Conservation (phyloP, 805 yeast genomes). For the Cyberlindnera mrakii region DNA sequence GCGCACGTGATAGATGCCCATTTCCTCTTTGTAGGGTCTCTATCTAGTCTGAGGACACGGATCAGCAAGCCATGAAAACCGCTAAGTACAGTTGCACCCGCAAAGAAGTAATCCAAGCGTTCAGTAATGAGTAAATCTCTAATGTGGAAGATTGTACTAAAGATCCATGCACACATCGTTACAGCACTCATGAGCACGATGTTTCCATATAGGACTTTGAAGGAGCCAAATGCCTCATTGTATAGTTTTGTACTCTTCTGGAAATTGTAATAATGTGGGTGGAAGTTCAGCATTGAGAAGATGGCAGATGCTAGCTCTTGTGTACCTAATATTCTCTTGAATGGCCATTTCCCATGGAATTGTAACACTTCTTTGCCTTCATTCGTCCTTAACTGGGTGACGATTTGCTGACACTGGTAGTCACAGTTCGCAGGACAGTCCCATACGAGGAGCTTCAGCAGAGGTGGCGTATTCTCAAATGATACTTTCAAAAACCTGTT, state of each 20-base stretch:
- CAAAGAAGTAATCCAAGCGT: slow-evolving; percentile 84
- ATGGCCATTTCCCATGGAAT: slow-evolving; percentile 99
- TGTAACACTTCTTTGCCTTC: slow-evolving; percentile 58
- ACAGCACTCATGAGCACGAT: slow-evolving; percentile 48
- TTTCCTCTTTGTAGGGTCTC: slow-evolving; percentile 28
- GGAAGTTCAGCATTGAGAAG: slow-evolving; percentile 66
- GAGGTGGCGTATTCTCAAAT: slow-evolving; percentile 5
- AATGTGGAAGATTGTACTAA: slow-evolving; percentile 81
- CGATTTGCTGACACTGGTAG: slow-evolving; percentile 79
- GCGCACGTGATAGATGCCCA: slow-evolving; percentile 37
- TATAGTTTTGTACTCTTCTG: slow-evolving; percentile 23
- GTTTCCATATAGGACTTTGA: slow-evolving; percentile 23
- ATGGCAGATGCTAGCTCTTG: slow-evolving; percentile 81
- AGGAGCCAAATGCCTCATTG: neutral
- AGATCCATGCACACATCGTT: slow-evolving; percentile 84
- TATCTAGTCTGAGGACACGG: slow-evolving; percentile 57
- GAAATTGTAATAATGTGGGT: slow-evolving; percentile 55
- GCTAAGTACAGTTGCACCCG: slow-evolving; percentile 78
- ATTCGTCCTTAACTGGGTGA: slow-evolving; percentile 50
- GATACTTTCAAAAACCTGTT: slow-evolving; percentile 6
- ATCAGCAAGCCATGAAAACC: slow-evolving; percentile 68
- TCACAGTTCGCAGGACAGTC: slow-evolving; percentile 79
- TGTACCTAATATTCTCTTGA: slow-evolving; percentile 63
- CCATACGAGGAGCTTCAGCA: slow-evolving; percentile 54
- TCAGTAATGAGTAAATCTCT: slow-evolving; percentile 80